Evolutionary conservation across 192 early-diverging fungal species (phyloP).

Genomic region (Rhizophlyctis rosea): DNA sequence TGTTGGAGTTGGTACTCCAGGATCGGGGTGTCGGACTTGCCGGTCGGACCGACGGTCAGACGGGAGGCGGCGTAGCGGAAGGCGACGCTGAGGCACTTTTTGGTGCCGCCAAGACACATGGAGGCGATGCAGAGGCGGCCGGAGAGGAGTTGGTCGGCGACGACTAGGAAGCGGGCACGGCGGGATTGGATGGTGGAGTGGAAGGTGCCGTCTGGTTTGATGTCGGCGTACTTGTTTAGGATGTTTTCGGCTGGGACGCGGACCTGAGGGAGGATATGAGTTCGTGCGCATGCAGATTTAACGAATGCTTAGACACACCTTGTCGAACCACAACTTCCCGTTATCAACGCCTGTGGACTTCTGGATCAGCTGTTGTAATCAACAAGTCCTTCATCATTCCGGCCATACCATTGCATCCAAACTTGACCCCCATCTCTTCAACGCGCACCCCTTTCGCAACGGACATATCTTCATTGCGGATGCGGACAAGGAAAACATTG

Average conservation of each 20-base stretch:
- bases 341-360: slow-evolving; percentile 60
- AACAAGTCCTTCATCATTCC: no score
- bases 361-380: neutral
- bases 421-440: slow-evolving; percentile 68
- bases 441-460: slow-evolving; percentile 64
- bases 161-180: slow-evolving; percentile 71
- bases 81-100: slow-evolving; percentile 57
- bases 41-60: slow-evolving; percentile 70
- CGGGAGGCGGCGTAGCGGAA: slow-evolving; percentile 71
- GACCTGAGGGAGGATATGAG: slow-evolving; percentile 32
- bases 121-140: slow-evolving; percentile 69
- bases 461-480: slow-evolving; percentile 67
- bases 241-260: slow-evolving; percentile 63
- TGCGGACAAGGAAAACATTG: slow-evolving; percentile 69
- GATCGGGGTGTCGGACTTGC: slow-evolving; percentile 73
- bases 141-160: slow-evolving; percentile 72
- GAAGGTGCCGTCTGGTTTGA: slow-evolving; percentile 56
- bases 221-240: slow-evolving; percentile 64
- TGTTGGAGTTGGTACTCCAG: slow-evolving; percentile 76
- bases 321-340: slow-evolving; percentile 60
- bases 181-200: slow-evolving; percentile 50
- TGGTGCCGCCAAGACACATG: slow-evolving; percentile 65
- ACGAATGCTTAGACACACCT: neutral
- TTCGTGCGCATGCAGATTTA: slow-evolving; percentile 10
- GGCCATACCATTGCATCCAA: slow-evolving; percentile 61